A percentile compares a stretch with the other conserved stretches of the same genome.
These are phyloP conservation scores for Chlorella vulgaris DNA, from an alignment of 139 green algal species.

Conservation along the genomic window DNA sequence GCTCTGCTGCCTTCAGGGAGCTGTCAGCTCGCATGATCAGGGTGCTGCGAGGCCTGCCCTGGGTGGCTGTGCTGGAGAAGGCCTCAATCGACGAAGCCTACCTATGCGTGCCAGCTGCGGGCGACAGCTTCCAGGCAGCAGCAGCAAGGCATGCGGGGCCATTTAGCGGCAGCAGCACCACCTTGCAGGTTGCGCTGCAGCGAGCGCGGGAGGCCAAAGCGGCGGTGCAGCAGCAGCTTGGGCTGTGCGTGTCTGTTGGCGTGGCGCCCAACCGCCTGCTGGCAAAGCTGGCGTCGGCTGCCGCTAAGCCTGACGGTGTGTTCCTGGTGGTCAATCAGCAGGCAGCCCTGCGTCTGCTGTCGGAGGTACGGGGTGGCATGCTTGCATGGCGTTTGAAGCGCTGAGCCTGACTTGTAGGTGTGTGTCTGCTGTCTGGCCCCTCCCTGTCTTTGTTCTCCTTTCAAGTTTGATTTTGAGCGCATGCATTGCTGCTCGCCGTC, in stretches of 20 bases:
- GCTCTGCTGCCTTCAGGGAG: slow-evolving; percentile 28
- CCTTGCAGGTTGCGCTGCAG: slow-evolving; percentile 11
- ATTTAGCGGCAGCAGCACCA: background rate
- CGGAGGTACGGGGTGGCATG: background rate
- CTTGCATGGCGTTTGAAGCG: no score
- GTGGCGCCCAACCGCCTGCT: slow-evolving; percentile 67
- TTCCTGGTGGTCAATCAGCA: slow-evolving; percentile 8
- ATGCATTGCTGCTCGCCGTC: no score
- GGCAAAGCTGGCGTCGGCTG: slow-evolving; percentile 62
- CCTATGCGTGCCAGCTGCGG: slow-evolving; percentile 39
- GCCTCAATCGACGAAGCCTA: slow-evolving; percentile 74
- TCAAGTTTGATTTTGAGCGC: no score
- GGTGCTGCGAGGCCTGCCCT: slow-evolving; percentile 28
- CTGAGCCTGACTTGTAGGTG: no score
- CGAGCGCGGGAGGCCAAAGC: slow-evolving; percentile 17
- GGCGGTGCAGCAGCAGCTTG: slow-evolving; percentile 37
- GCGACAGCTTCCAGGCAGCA: no score
- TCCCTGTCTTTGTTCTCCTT: no score
- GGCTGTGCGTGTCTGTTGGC: slow-evolving; percentile 57
- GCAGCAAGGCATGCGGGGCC: background rate
- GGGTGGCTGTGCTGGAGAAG: slow-evolving; percentile 54
- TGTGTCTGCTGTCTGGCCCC: no score
- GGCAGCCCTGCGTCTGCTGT: slow-evolving; percentile 21
- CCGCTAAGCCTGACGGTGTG: slow-evolving; percentile 70
- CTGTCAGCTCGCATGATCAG: slow-evolving; percentile 50